A percentile compares a stretch with the other conserved stretches of the same genome.
Evolutionary conservation across 768 basidiomycete species (phyloP).

Genomic region (Serendipita sp.): DNA sequence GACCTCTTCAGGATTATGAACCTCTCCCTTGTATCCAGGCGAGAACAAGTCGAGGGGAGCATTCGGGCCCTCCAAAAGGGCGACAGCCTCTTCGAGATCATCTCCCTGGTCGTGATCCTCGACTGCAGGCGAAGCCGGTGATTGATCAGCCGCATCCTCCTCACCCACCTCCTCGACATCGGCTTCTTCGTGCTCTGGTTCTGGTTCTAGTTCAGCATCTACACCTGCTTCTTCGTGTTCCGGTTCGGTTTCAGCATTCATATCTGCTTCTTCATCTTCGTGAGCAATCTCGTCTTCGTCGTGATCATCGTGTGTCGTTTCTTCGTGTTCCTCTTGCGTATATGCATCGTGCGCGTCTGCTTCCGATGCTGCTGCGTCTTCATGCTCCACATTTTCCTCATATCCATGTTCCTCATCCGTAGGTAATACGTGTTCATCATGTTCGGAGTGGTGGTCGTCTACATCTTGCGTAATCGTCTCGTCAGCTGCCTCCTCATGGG

Average conservation of each 20-base stretch:
- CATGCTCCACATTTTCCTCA: neutral
- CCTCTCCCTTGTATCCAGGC: neutral
- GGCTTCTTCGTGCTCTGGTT: neutral
- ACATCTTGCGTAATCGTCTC: neutral
- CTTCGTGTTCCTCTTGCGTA: slow-evolving; percentile 8
- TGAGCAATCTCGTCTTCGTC: slow-evolving; percentile 4
- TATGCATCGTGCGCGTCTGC: neutral
- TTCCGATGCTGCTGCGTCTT: neutral
- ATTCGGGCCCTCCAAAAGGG: neutral
- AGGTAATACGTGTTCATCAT: neutral
- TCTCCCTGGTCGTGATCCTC: neutral
- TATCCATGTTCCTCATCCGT: neutral
- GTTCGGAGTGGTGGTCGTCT: neutral
- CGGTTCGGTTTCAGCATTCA: neutral
- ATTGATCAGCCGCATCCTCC: neutral
- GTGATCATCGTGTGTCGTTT: neutral
- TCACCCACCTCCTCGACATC: neutral
- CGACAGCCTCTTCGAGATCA: neutral
- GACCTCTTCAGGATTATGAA: neutral
- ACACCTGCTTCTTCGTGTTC: neutral
- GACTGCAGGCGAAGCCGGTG: neutral
- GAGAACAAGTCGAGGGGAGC: neutral
- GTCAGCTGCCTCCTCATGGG: neutral
- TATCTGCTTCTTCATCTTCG: slow-evolving; percentile 6
- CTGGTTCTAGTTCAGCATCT: neutral